Evolutionary conservation across 192 early-diverging fungal species (phyloP), one percentile per base, ranked within the genome.

Genomic region (Coemansia sp.): DNA sequence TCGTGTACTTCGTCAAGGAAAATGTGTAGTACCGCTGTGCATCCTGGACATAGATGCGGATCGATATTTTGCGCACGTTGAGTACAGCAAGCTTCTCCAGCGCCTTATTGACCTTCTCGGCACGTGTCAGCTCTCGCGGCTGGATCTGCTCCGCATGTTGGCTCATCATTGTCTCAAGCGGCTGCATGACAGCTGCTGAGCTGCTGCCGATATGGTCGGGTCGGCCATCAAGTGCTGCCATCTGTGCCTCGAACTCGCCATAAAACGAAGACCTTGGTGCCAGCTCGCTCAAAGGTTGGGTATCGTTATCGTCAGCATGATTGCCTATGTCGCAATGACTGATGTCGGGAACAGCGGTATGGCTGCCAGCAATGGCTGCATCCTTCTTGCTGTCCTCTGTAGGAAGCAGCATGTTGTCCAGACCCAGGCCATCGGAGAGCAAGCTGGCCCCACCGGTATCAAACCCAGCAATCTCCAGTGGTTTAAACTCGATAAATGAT

Each of bases 41-140:
- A 63, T 95, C 91, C 49, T 92, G 87, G 59, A 98, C 91, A 68
- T 93, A 96, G 26, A 98, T 92, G n/a, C 94, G 87, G 45, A 91
- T 93, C 0, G 93, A 85, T 6, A 85, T 69, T 49, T 83, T 83
- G 67, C 74, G 72, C 43, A 83, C 68, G 40, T 74, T 69, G 42
- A 77, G 58, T 32, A 82, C 21, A 9, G 77, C 69, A 15, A 82
- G 75, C 63, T 77, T 73, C 53, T 74, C 80, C 43, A 82, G 75
- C 21, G 80, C 80, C 61, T 74, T 74, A 23, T 74, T 71, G 48
- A 82, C 72, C 64, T 82, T 82, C 59, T 82, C 68, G 50, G 69
- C 66, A 39, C 75, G 80, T 37, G 78, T 75, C 11, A 81, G 78
- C 69, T 75, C 78, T 5, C 53, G 54, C 6, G 73, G 73, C 58